phyloP scores from a whole-genome alignment of 371 early-diverging fungal genomes.

The Synchytrium microbalum region DNA sequence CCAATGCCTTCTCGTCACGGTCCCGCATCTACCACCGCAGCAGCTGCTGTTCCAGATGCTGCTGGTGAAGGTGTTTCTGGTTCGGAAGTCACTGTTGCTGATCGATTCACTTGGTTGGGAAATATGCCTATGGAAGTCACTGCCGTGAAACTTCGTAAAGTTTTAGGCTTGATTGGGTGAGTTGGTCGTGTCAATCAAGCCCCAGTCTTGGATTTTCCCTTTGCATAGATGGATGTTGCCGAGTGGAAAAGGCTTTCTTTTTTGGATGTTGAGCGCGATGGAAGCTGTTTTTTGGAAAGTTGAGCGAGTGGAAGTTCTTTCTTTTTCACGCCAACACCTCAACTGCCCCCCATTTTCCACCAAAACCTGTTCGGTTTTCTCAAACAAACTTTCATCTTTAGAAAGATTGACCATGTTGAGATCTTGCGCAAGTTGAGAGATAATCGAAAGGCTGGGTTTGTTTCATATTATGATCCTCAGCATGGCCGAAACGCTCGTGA shows the following conservation, averaged over 20 bases:
- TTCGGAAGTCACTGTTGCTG: neutral
- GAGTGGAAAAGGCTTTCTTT: no score
- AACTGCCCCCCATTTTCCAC: no score
- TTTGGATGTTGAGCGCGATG: neutral
- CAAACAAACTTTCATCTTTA: neutral
- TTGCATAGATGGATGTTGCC: no score
- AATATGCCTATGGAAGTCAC: neutral
- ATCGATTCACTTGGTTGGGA: neutral
- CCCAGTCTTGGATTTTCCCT: no score
- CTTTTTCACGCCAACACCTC: no score
- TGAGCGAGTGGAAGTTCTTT: neutral
- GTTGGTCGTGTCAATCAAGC: neutral
- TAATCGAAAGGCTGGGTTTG: neutral
- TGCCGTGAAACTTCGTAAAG: neutral
- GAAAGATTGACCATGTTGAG: neutral
- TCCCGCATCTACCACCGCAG: no score
- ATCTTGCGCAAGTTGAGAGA: neutral
- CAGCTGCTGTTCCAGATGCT: no score
- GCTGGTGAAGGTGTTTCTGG: neutral
- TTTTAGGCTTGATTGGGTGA: neutral
- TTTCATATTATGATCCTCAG: neutral
- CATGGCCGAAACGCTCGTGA: neutral
- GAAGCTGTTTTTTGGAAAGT: neutral
- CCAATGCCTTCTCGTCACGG: no score
- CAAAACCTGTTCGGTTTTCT: neutral